These are phyloP conservation scores for Pilatotrama ljubarskyi DNA, from an alignment of 768 basidiomycete species.

Conservation along the genomic window DNA sequence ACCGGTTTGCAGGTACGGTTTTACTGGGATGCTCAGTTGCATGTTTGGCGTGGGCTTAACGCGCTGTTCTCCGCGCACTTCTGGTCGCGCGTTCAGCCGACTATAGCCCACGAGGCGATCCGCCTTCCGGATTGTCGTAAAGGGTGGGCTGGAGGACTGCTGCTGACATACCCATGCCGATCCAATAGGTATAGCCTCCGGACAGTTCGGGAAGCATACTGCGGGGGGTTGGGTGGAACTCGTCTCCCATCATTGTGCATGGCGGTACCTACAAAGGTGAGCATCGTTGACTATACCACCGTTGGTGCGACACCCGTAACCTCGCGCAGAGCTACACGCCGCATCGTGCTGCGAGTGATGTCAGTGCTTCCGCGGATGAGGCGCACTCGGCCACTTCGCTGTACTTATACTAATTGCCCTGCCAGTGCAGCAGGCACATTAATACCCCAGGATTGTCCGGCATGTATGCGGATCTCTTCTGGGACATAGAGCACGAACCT, in stretches of 20 bases:
- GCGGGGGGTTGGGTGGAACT: too few relatives aligned
- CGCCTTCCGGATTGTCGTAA: too few relatives aligned
- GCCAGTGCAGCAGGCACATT: too few relatives aligned
- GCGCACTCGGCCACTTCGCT: neutral
- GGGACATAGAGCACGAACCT: slow-evolving; percentile 3
- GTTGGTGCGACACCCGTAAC: too few relatives aligned
- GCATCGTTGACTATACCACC: too few relatives aligned
- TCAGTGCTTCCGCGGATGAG: neutral
- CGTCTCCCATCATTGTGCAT: too few relatives aligned
- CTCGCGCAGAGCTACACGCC: too few relatives aligned
- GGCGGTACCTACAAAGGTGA: too few relatives aligned
- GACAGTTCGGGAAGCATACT: too few relatives aligned
- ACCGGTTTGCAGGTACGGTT: neutral
- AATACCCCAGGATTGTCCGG: neutral
- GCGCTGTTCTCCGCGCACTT: neutral
- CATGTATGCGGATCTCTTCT: neutral
- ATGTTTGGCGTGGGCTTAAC: slow-evolving; percentile 9
- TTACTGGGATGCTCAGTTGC: neutral
- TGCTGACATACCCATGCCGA: too few relatives aligned
- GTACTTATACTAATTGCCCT: neutral
- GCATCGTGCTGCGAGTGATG: neutral
- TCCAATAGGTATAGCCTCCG: too few relatives aligned
- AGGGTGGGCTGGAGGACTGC: too few relatives aligned
- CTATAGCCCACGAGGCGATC: neutral
- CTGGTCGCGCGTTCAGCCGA: neutral